Evolutionary conservation across 768 basidiomycete species (phyloP), one percentile per base, ranked within the genome.

Genomic region (Tricholoma saponaceum): DNA sequence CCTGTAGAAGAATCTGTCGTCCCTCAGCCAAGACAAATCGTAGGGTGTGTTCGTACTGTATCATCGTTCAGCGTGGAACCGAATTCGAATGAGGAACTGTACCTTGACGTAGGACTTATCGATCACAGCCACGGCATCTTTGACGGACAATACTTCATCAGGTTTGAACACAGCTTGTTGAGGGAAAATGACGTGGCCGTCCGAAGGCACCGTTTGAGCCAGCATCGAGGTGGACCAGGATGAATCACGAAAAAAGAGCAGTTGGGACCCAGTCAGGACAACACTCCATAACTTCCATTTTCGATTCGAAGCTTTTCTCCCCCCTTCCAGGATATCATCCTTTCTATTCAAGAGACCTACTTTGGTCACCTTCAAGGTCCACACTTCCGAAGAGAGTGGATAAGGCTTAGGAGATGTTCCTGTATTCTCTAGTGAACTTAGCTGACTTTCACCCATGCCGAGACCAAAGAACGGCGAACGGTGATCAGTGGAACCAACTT

Each of bases 251-350:
- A 94, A 95, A 69, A 98, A 89, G 46, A 98, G 79, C 4, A 99
- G 77, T 65, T 98, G 96, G 4, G 93, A 95, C 23, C 85, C 88
- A 3, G 94, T 95, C 56, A 99, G 77, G 51, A 95, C 78, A 8
- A 94, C 90, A 60, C 84, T 87, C 81, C 87, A 95, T 10, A 83
- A 73, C 64, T 81, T 87, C 97, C 97, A 98, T 74, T 95, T 98
- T 51, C 92, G 81, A 65, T 81, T 87, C 47, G 76, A 73, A 0
- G 86, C 76, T 64, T 86, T 92, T 72, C 82, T 91, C 12, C 92
- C 90, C 3, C 89, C 85, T 61, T 90, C 89, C 6, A 83, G 60
- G 0, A 83, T 66, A 61, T 95, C 94, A 57, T 90, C 89, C 72
- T 95, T 97, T 57, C 94, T 81, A 59, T 82, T 83, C 56, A 99